Evolutionary conservation across 768 basidiomycete species (phyloP).

Genomic region (Pleurotus platypus): DNA sequence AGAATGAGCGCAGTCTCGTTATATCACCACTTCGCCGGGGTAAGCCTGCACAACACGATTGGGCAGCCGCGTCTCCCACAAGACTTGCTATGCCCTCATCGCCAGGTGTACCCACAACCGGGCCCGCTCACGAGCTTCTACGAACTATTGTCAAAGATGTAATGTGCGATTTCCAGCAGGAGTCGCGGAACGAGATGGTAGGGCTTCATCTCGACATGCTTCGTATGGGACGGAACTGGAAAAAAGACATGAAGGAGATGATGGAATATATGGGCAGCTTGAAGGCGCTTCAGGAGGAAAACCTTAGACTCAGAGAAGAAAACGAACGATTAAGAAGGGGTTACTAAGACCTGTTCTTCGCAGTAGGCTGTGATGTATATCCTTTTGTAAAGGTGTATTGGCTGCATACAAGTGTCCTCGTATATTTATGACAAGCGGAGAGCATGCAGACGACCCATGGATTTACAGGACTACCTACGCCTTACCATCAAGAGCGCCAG

Average conservation of each 20-base stretch:
- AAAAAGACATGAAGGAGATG: conserved; percentile 54
- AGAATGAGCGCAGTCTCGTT: conserved; percentile 34
- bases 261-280: conserved; percentile 65
- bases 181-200: conserved; percentile 68
- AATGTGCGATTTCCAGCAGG: conserved; percentile 69
- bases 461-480: too few species aligned
- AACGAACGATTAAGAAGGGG: conserved; percentile 57
- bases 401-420: too few species aligned
- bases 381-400: too few species aligned
- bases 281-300: conserved; percentile 61
- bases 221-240: conserved; percentile 68
- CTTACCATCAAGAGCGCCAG: too few species aligned
- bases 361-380: too few species aligned
- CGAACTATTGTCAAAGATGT: conserved; percentile 65
- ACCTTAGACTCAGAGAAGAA: conserved; percentile 60
- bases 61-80: conserved; percentile 21
- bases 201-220: conserved; percentile 74
- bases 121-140: conserved; percentile 50
- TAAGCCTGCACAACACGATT: conserved; percentile 16
- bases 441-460: too few species aligned
- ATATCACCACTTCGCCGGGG: conserved; percentile 50
- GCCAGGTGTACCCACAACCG: conserved; percentile 20
- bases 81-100: conserved; percentile 38
- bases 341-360: conserved; percentile 14
- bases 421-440: too few species aligned